These are phyloP conservation scores for Conidiobolus incongruus DNA, from an alignment of 371 early-diverging fungal species.

Conservation along the genomic window DNA sequence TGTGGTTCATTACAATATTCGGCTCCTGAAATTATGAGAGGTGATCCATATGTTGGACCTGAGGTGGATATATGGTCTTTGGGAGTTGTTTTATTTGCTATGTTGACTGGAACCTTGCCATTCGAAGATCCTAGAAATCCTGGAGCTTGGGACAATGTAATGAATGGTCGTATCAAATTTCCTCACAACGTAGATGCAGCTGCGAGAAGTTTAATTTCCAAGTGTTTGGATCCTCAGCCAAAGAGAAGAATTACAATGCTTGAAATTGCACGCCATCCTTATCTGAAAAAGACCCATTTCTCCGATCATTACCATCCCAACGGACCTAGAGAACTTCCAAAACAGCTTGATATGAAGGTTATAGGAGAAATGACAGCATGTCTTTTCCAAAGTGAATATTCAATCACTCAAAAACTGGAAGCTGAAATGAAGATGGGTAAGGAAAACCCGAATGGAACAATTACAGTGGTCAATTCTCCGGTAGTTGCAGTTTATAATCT, in stretches of 20 bases:
- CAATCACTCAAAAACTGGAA: slow-evolving; percentile 2
- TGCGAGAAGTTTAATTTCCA: not conserved
- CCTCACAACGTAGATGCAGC: not conserved
- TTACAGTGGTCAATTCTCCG: not conserved
- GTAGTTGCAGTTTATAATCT: slow-evolving; percentile 4
- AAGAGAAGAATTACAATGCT: slow-evolving; percentile 1
- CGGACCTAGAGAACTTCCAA: not conserved
- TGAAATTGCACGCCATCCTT: slow-evolving; percentile 1
- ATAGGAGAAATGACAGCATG: slow-evolving; percentile 4
- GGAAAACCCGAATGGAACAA: not conserved
- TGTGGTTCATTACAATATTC: slow-evolving; percentile 6
- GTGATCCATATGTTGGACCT: slow-evolving; percentile 6
- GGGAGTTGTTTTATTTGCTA: slow-evolving; percentile 6
- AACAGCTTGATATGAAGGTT: not conserved
- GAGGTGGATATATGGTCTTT: slow-evolving; percentile 7
- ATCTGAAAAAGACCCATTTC: not conserved
- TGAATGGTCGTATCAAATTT: slow-evolving; percentile 2
- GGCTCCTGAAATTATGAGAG: slow-evolving; percentile 6
- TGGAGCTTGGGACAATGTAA: slow-evolving; percentile 5
- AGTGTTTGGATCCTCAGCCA: slow-evolving; percentile 2
- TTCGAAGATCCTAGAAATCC: slow-evolving; percentile 6
- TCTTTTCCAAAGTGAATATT: slow-evolving; percentile 2
- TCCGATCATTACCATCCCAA: not conserved
- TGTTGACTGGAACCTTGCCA: slow-evolving; percentile 6
- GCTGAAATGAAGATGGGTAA: slow-evolving; percentile 1